Percentiles rank a stretch among this genome's conserved stretches.
These are phyloP conservation scores for Neopestalotiopsis clavispora DNA, from an alignment of 2,329 filamentous ascomycete genomes.

Conservation along the genomic window DNA sequence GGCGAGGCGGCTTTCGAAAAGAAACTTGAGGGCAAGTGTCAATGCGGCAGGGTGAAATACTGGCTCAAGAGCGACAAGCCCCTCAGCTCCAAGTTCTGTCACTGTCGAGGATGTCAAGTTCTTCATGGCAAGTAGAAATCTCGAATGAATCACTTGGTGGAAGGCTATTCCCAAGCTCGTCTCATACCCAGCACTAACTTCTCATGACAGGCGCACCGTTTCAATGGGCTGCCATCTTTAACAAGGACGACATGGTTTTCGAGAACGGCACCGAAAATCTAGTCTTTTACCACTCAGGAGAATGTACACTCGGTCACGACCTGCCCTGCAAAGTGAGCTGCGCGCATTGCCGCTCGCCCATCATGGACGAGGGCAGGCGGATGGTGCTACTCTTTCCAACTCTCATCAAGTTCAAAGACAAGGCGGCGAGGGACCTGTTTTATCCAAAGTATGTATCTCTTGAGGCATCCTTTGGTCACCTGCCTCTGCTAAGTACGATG, in stretches of 20 bases:
- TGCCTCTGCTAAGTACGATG: neutral
- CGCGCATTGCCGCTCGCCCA: slow-evolving; percentile 73
- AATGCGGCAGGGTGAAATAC: slow-evolving; percentile 79
- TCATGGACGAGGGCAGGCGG: slow-evolving; percentile 88
- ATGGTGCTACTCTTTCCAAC: slow-evolving; percentile 83
- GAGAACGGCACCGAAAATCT: slow-evolving; percentile 65
- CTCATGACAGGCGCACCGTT: slow-evolving; percentile 70
- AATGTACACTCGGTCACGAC: slow-evolving; percentile 65
- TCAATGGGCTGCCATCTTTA: slow-evolving; percentile 89
- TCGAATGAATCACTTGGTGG: no score
- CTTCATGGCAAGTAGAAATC: slow-evolving; percentile 62
- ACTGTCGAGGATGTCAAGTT: slow-evolving; percentile 80
- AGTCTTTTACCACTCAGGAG: slow-evolving; percentile 72
- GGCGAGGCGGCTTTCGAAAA: slow-evolving; percentile 30
- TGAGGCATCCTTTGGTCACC: no score
- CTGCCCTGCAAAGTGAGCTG: slow-evolving; percentile 85
- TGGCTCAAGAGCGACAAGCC: slow-evolving; percentile 71
- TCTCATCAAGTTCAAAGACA: slow-evolving; percentile 64
- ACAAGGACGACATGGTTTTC: slow-evolving; percentile 78
- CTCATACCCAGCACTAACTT: neutral
- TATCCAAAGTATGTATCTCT: slow-evolving; percentile 56
- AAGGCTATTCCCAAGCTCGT: no score
- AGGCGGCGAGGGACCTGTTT: slow-evolving; percentile 66
- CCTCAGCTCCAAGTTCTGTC: slow-evolving; percentile 78
- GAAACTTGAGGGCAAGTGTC: slow-evolving; percentile 55